A percentile compares a stretch with the other conserved stretches of the same genome.
Evolutionary conservation across 192 early-diverging fungal genomes (phyloP).

Genomic region (Radiomyces spectabilis): DNA sequence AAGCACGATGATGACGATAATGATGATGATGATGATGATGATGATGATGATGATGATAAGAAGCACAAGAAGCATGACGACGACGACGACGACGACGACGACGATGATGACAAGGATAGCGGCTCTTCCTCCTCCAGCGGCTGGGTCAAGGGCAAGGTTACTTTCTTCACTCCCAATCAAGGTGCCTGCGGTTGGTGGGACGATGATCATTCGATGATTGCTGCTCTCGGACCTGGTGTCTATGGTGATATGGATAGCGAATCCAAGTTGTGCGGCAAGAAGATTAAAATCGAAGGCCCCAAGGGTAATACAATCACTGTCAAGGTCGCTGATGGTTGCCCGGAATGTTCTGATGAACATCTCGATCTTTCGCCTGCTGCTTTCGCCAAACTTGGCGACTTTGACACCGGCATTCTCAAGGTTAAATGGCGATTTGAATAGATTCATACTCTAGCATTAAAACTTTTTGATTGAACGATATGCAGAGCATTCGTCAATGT

Average conservation of each 20-base stretch:
- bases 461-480: too few relatives aligned
- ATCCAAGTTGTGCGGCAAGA: constrained; percentile 27
- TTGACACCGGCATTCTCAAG: constrained; percentile 15
- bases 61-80: background rate
- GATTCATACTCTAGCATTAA: too few relatives aligned
- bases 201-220: constrained; percentile 8
- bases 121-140: background rate
- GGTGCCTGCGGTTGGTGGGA: constrained; percentile 23
- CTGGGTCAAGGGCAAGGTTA: background rate
- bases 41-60: background rate
- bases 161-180: constrained; percentile 20
- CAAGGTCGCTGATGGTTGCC: constrained; percentile 36
- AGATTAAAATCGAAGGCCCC: constrained; percentile 23
- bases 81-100: constrained; percentile 1
- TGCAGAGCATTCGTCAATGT: too few relatives aligned
- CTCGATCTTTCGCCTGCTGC: constrained; percentile 27
- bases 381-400: constrained; percentile 13
- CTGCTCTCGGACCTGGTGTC: constrained; percentile 12
- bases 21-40: background rate
- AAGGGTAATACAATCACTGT: constrained; percentile 30
- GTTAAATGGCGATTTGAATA: constrained; percentile 12
- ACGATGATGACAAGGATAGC: background rate
- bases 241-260: constrained; percentile 27
- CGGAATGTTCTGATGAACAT: constrained; percentile 23
- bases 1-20: background rate